Evolutionary conservation across 2,329 filamentous ascomycete genomes (phyloP).

Genomic region (Pseudogymnoascus sp.): DNA sequence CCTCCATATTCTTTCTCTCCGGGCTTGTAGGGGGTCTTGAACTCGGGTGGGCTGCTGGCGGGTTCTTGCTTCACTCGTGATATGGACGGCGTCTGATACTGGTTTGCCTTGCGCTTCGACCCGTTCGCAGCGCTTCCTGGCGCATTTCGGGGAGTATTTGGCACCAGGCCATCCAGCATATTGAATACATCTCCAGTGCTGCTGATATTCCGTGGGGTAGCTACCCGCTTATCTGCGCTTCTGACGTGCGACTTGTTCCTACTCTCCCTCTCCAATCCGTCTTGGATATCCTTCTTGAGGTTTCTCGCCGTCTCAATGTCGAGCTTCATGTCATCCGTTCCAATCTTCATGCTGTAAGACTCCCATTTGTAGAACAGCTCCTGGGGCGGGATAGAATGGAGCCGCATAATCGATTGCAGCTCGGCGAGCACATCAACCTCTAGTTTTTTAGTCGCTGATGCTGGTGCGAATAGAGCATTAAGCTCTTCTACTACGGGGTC

Average conservation of each 20-base stretch:
- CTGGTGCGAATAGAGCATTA: constrained; percentile 23
- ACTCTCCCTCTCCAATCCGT: constrained; percentile 69
- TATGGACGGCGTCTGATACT: constrained; percentile 38
- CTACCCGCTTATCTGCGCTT: constrained; percentile 55
- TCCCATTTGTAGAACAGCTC: constrained; percentile 99
- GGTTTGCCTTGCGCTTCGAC: constrained; percentile 27
- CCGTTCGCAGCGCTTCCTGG: constrained; percentile 19
- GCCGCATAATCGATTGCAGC: constrained; percentile 74
- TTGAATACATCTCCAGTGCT: constrained; percentile 66
- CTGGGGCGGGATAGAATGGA: constrained; percentile 72
- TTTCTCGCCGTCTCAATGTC: constrained; percentile 63
- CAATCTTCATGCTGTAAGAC: constrained; percentile 93
- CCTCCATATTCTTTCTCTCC: constrained; percentile 17
- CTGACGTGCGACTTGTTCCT: constrained; percentile 58
- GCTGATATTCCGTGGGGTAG: constrained; percentile 52
- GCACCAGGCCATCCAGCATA: constrained; percentile 67
- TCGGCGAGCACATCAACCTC: constrained; percentile 72
- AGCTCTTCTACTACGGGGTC: constrained; percentile 19
- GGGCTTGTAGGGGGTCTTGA: constrained; percentile 32
- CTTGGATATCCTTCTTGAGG: constrained; percentile 82
- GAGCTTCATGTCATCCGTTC: constrained; percentile 64
- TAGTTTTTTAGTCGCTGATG: constrained; percentile 33
- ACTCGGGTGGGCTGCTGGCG: constrained; percentile 37
- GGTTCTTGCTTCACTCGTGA: constrained; percentile 38
- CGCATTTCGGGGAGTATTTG: constrained; percentile 44